Conservation (phyloP, 495 filamentous ascomycete species). For the Daldinia caldariorum region DNA sequence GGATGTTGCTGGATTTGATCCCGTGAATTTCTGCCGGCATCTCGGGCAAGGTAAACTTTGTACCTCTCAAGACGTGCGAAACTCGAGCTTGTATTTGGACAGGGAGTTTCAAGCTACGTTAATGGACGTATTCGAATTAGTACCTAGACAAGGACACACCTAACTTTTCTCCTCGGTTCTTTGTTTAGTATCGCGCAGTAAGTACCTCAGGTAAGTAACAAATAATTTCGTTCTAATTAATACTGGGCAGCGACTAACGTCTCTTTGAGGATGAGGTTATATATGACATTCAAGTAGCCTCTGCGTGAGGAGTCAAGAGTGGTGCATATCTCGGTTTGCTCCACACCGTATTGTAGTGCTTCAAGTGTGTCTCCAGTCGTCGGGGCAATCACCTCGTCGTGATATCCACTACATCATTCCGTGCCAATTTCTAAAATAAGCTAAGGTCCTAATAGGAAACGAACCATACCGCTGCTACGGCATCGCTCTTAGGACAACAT, state of each 20-base stretch:
- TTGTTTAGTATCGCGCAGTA: not conserved
- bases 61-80: not conserved
- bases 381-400: conserved; percentile 26
- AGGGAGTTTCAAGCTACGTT: not conserved
- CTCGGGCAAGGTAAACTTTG: conserved; percentile 16
- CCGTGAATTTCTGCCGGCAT: conserved; percentile 56
- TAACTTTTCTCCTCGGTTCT: not conserved
- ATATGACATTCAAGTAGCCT: conserved; percentile 2
- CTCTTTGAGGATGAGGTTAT: not conserved
- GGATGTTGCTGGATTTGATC: conserved; percentile 58
- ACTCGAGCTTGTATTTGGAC: not conserved
- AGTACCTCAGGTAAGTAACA: not conserved
- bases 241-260: not conserved
- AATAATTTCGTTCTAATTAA: not conserved
- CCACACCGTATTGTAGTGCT: conserved; percentile 31
- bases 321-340: conserved; percentile 15
- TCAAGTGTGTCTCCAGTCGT: conserved; percentile 17
- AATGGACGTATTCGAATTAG: not conserved
- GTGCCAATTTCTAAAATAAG: not conserved
- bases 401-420: conserved; percentile 20
- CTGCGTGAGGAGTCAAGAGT: conserved; percentile 30
- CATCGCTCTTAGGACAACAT: not conserved
- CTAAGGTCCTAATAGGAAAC: conserved; percentile 2
- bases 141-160: not conserved
- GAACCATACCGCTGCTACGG: conserved; percentile 5